phyloP scores from a whole-genome alignment of 129 eudicot genomes.

The Flaveria sonorensis region DNA sequence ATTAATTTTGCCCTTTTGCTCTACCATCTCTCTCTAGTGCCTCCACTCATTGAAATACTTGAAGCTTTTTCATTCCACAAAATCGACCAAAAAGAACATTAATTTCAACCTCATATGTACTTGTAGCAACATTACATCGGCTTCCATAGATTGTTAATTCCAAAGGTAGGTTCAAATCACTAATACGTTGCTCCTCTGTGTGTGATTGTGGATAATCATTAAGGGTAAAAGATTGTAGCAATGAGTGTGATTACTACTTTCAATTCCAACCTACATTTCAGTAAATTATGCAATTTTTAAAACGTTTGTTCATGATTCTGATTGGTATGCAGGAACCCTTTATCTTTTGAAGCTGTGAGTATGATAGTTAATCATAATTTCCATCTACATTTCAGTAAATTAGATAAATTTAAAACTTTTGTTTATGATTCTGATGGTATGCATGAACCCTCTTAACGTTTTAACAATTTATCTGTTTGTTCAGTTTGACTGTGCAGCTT shows the following conservation, averaged over 20 bases:
- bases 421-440: background rate
- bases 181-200: background rate
- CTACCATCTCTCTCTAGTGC: background rate
- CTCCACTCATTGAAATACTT: background rate
- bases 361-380: too few species aligned
- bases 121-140: too few species aligned
- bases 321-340: background rate
- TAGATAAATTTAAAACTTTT: too few species aligned
- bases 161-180: background rate
- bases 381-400: too few species aligned
- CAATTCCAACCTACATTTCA: constrained; percentile 8
- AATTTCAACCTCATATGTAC: background rate
- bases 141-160: too few species aligned
- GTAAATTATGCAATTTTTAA: constrained; percentile 13
- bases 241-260: background rate
- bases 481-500: constrained; percentile 1
- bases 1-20: background rate
- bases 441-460: background rate
- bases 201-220: background rate
- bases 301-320: background rate
- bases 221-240: background rate
- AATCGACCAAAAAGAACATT: background rate
- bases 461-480: background rate
- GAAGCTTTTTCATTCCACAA: background rate
- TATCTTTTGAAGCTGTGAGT: too few species aligned